Evolutionary conservation across 1,284 basidiomycete genomes (phyloP).

Genomic region (Cryptococcus hybrid): DNA sequence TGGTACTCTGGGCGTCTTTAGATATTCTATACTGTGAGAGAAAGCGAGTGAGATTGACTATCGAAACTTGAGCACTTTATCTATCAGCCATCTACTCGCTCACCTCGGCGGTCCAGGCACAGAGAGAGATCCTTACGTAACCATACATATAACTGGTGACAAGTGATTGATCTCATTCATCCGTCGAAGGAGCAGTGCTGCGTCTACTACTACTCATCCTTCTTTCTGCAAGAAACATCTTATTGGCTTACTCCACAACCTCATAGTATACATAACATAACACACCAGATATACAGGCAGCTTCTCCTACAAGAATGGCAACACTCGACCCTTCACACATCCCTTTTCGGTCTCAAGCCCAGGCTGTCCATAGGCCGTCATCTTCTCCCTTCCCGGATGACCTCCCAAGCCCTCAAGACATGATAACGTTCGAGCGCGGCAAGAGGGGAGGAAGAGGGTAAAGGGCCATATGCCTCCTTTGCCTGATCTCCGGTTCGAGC

Average conservation of each 20-base stretch:
- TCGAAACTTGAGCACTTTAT: no score
- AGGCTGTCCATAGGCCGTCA: constrained; percentile 28
- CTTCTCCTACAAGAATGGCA: constrained; percentile 25
- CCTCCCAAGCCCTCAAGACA: constrained; percentile 9
- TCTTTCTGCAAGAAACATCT: no score
- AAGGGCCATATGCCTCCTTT: constrained; percentile 40
- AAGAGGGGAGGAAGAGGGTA: constrained; percentile 39
- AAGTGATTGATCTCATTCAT: no score
- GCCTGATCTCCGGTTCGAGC: constrained; percentile 49
- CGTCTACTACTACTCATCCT: no score
- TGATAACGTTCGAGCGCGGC: constrained; percentile 15
- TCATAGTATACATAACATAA: no score
- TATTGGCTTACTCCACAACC: no score
- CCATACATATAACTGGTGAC: no score
- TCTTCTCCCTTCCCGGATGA: constrained; percentile 24
- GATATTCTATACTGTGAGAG: no score
- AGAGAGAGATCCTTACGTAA: no score
- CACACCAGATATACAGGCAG: neutral
- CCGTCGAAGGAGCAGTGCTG: neutral
- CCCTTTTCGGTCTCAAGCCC: constrained; percentile 25
- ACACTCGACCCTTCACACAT: constrained; percentile 42
- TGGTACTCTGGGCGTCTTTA: neutral
- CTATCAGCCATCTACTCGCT: no score
- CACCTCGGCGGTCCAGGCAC: no score
- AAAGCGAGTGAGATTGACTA: no score